These are phyloP conservation scores for Phyllosticta citriasiana DNA, from an alignment of 2,329 filamentous ascomycete species.

Conservation along the genomic window DNA sequence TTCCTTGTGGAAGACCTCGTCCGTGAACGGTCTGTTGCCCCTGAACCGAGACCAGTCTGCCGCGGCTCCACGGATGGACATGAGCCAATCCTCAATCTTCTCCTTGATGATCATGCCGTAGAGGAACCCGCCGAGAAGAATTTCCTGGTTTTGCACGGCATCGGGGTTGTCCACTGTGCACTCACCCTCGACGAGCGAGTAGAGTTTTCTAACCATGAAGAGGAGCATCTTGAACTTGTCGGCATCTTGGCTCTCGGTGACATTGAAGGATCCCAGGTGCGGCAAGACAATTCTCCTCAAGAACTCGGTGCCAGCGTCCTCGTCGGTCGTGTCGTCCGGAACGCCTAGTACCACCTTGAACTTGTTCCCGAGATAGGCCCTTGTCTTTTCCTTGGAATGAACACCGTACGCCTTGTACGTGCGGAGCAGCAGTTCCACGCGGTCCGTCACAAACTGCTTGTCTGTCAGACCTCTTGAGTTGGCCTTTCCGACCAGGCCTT, in stretches of 20 bases:
- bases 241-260: conserved; percentile 71
- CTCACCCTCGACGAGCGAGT: conserved; percentile 83
- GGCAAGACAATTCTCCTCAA: conserved; percentile 82
- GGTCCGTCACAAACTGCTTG: conserved; percentile 83
- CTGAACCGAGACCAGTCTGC: conserved; percentile 47
- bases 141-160: conserved; percentile 91
- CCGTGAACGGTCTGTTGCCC: conserved; percentile 53
- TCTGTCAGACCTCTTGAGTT: conserved; percentile 71
- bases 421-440: conserved; percentile 80
- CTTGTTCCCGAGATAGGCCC: conserved; percentile 80
- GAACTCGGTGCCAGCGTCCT: conserved; percentile 86
- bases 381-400: conserved; percentile 70
- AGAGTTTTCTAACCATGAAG: conserved; percentile 95
- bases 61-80: conserved; percentile 46
- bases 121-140: conserved; percentile 83
- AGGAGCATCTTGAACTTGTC: conserved; percentile 93
- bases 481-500: conserved; percentile 73
- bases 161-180: conserved; percentile 93
- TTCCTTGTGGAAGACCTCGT: conserved; percentile 66
- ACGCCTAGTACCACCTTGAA: conserved; percentile 83
- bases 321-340: conserved; percentile 72
- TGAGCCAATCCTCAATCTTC: conserved; percentile 78
- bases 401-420: conserved; percentile 88
- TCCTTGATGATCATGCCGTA: conserved; percentile 97
- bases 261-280: conserved; percentile 76